phyloP scores from a whole-genome alignment of 495 filamentous ascomycete species.

The Trichoderma reesei region DNA sequence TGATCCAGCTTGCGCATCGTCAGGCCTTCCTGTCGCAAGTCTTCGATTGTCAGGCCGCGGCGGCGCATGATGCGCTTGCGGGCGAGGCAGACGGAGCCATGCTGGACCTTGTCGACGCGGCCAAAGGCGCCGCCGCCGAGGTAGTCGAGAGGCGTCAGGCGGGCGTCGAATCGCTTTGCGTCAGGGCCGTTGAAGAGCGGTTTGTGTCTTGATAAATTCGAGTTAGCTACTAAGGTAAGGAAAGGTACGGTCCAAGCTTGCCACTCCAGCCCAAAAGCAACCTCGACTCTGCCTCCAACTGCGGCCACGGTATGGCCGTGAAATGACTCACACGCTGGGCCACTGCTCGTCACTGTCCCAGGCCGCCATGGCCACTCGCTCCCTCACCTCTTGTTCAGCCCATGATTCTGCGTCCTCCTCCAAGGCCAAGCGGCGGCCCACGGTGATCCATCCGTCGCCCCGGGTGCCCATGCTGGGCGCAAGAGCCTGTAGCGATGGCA shows the following conservation, averaged over 20 bases:
- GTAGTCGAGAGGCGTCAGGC: conserved; percentile 20
- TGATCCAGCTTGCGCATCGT: conserved; percentile 35
- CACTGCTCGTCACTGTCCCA: conserved; percentile 1
- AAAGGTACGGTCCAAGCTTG: no score
- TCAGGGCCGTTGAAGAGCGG: conserved; percentile 16
- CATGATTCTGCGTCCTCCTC: background rate
- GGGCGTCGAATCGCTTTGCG: conserved; percentile 24
- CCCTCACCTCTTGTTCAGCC: background rate
- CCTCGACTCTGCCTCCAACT: background rate
- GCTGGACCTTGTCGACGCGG: conserved; percentile 27
- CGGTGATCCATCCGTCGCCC: conserved; percentile 3
- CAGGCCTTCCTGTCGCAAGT: conserved; percentile 29
- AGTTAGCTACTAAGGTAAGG: background rate
- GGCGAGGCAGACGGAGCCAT: conserved; percentile 23
- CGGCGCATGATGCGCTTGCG: conserved; percentile 23
- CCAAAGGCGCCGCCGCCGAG: conserved; percentile 27
- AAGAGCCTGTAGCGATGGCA: background rate
- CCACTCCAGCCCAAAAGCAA: background rate
- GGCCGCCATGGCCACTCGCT: background rate
- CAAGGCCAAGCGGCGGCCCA: background rate
- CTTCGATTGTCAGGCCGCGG: conserved; percentile 18
- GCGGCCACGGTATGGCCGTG: background rate
- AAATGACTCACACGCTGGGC: background rate
- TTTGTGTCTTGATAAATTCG: background rate
- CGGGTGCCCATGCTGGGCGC: background rate